These are phyloP conservation scores for Mucuna pruriens DNA, from an alignment of 306 rosid species.

Conservation along the genomic window DNA sequence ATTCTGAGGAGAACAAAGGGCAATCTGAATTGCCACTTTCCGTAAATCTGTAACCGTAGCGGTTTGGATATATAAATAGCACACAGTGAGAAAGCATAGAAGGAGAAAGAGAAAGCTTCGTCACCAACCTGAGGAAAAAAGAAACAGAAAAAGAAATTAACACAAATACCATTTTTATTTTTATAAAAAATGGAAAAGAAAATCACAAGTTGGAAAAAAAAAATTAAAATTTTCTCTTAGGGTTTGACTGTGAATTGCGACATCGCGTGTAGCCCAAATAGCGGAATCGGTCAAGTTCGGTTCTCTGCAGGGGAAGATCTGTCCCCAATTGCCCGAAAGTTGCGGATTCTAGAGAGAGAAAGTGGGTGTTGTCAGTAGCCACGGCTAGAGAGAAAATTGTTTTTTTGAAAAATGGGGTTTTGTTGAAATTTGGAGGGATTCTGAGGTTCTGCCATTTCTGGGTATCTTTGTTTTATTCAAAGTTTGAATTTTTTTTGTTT, in stretches of 20 bases:
- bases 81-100: neutral
- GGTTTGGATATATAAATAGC: constrained; percentile 29
- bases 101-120: constrained; percentile 15
- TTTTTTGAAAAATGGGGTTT: constrained; percentile 52
- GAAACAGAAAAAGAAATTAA: neutral
- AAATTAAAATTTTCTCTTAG: constrained; percentile 35
- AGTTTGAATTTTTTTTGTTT: neutral
- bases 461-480: neutral
- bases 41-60: neutral
- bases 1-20: neutral
- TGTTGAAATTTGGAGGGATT: constrained; percentile 48
- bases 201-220: constrained; percentile 10
- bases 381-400: constrained; percentile 43
- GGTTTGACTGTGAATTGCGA: constrained; percentile 65
- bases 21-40: neutral
- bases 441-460: constrained; percentile 30
- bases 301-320: constrained; percentile 55
- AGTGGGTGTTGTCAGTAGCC: constrained; percentile 42
- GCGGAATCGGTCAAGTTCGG: constrained; percentile 67
- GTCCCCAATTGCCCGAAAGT: constrained; percentile 54
- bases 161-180: constrained; percentile 21
- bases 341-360: constrained; percentile 64
- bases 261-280: constrained; percentile 52
- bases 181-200: neutral
- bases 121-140: constrained; percentile 24